Percentiles rank a stretch among this genome's conserved stretches.
phyloP scores from a whole-genome alignment of 1,139 yeast species.

The Schizosaccharomyces versatilis region DNA sequence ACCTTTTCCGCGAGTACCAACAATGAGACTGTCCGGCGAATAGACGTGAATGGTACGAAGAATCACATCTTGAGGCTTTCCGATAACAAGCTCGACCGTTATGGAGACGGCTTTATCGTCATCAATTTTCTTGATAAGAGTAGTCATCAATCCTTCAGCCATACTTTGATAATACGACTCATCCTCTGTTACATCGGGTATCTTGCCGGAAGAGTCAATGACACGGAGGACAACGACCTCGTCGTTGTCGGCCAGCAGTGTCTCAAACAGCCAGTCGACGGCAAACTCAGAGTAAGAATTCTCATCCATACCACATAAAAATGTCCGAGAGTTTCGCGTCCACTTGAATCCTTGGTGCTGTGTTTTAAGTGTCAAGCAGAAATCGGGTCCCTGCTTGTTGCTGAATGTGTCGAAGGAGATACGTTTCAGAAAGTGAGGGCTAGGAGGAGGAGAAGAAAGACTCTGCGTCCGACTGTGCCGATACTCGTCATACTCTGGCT shows the following conservation, averaged over 20 bases:
- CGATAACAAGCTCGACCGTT: conserved; percentile 39
- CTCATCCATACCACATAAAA: conserved; percentile 38
- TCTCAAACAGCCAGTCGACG: conserved; percentile 43
- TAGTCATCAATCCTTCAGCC: conserved; percentile 22
- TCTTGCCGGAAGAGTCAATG: conserved; percentile 22
- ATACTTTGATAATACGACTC: conserved; percentile 21
- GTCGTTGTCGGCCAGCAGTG: conserved; percentile 24
- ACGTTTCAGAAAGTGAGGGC: conserved; percentile 15
- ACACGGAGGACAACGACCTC: conserved; percentile 13
- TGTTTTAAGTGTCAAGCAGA: conserved; percentile 30
- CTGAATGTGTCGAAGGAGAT: conserved; percentile 35
- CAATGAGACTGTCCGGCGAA: conserved; percentile 41
- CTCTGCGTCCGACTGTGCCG: background rate
- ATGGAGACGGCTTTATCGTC: conserved; percentile 28
- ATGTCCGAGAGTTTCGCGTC: conserved; percentile 37
- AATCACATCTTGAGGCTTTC: conserved; percentile 35
- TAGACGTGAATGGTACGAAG: conserved; percentile 35
- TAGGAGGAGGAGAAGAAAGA: conserved; percentile 5
- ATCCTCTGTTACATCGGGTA: conserved; percentile 17
- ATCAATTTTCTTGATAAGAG: conserved; percentile 28
- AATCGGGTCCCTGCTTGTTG: conserved; percentile 22
- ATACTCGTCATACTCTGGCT: background rate
- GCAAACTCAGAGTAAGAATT: conserved; percentile 38
- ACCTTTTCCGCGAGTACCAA: conserved; percentile 34
- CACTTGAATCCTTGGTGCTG: conserved; percentile 36